Percentiles rank a stretch among this genome's conserved stretches.
Evolutionary conservation across 2,329 filamentous ascomycete species (phyloP).

Genomic region (Pseudogymnoascus sp.): DNA sequence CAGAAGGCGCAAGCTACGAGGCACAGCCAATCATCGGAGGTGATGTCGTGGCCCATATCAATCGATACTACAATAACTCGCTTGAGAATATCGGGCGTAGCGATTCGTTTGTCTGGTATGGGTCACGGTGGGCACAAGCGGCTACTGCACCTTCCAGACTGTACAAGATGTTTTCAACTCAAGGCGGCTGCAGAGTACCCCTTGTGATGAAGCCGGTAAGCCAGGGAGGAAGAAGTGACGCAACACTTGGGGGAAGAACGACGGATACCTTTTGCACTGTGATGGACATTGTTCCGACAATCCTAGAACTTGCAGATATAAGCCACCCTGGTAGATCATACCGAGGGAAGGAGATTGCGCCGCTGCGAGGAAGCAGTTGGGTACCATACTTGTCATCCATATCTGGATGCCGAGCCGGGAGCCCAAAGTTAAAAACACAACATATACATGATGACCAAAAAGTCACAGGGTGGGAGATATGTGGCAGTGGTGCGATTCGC

Average conservation of each 20-base stretch:
- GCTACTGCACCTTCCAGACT: constrained; percentile 43
- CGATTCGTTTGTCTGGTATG: constrained; percentile 55
- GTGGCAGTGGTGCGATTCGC: not conserved
- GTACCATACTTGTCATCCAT: constrained; percentile 12
- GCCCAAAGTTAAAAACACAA: not conserved
- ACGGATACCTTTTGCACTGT: constrained; percentile 30
- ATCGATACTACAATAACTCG: constrained; percentile 51
- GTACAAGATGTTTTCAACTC: constrained; percentile 13
- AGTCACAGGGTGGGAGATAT: constrained; percentile 13
- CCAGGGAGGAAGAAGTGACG: not conserved
- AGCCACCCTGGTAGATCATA: constrained; percentile 26
- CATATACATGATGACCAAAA: not conserved
- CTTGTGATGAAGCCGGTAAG: constrained; percentile 4
- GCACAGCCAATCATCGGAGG: constrained; percentile 50
- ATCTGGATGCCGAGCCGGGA: not conserved
- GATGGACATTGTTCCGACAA: constrained; percentile 33
- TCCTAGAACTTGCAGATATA: constrained; percentile 30
- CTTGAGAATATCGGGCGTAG: constrained; percentile 51
- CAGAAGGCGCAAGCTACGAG: constrained; percentile 52
- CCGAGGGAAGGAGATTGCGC: constrained; percentile 26
- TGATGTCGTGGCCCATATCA: constrained; percentile 45
- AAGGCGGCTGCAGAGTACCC: not conserved
- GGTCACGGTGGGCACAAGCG: constrained; percentile 48
- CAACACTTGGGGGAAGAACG: constrained; percentile 4
- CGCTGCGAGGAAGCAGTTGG: constrained; percentile 28